Evolutionary conservation across 148 eudicot genomes (phyloP), one percentile per base, ranked within the genome.

Genomic region (Cornus kousa): DNA sequence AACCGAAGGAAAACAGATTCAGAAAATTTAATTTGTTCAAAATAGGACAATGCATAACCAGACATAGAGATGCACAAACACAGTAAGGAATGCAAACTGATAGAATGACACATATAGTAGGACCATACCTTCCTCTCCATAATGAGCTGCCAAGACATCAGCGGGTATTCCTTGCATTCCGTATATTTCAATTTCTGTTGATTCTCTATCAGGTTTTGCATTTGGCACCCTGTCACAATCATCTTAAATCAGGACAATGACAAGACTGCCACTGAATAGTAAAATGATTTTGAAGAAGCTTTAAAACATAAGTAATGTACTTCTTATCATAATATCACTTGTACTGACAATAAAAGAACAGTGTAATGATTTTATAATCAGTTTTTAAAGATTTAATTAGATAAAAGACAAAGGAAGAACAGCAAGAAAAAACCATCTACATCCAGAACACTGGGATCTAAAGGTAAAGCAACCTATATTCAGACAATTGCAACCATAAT

Each of bases 141-240:
- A 95, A 77, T 95, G 97, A 67, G 97, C 87, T 33, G 94, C 90
- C 85, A 95, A 76, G 28, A 90, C 83, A 67, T 90, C 97, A 73
- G 96, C 62, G 35, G 98, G 99, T 74, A 95, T 92, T 55, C 97
- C 97, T 87, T 93, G 97, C 99, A 95, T 95, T 65, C 99, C 99
- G 84, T 93, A 95, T 62, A 96, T 91, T 81, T 96, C 99, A 75
- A 96, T 93, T 32, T 96, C 99, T 8, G 97, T 89, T 67, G 99
- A 89, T 75, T 93, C 99, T 82, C 99, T 85, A 17, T 87, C 98
- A 9, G 89, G 86, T 88, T 96, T 96, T 40, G 99, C 95, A 92
- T 96, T 96, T 46, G 99, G 98, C 71, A 96, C 99, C 90, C 99
- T 96, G 89, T 35, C 76, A 81, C 20, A 79, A 31, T 28, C 14